Evolutionary conservation across 2,329 filamentous ascomycete genomes (phyloP).

Genomic region (Monosporascus sp.): DNA sequence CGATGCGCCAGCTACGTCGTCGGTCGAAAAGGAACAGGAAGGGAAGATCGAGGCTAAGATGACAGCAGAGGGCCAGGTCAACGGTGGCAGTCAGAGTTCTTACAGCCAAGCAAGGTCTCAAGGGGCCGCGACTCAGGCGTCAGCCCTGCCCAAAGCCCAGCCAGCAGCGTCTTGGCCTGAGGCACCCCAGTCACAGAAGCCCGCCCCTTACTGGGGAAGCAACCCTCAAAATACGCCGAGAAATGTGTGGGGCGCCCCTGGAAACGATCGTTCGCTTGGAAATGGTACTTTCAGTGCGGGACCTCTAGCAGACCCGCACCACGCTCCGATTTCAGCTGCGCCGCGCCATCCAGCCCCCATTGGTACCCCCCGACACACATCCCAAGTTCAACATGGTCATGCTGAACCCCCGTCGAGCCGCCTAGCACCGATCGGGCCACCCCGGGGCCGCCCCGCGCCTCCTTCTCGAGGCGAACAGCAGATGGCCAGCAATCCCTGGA

Average conservation of each 20-base stretch:
- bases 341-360: conserved; percentile 40
- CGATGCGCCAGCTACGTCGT: background rate
- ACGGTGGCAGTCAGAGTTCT: conserved; percentile 30
- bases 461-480: conserved; percentile 5
- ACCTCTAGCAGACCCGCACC: conserved; percentile 38
- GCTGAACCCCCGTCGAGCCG: conserved; percentile 15
- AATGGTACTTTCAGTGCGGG: conserved; percentile 71
- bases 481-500: conserved; percentile 16
- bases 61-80: conserved; percentile 29
- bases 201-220: conserved; percentile 46
- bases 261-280: conserved; percentile 65
- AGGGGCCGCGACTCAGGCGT: conserved; percentile 6
- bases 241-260: conserved; percentile 73
- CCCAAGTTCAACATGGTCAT: conserved; percentile 13
- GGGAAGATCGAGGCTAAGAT: conserved; percentile 5
- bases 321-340: conserved; percentile 27
- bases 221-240: conserved; percentile 39
- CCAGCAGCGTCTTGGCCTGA: conserved; percentile 25
- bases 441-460: conserved; percentile 12
- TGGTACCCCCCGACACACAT: conserved; percentile 27
- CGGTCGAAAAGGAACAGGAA: background rate
- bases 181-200: conserved; percentile 32
- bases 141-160: conserved; percentile 23
- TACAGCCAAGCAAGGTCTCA: conserved; percentile 15
- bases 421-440: conserved; percentile 26